A percentile compares a stretch with the other conserved stretches of the same genome.
phyloP scores from a whole-genome alignment of 169 alveolate genomes.

The Cryptosporidium canis region DNA sequence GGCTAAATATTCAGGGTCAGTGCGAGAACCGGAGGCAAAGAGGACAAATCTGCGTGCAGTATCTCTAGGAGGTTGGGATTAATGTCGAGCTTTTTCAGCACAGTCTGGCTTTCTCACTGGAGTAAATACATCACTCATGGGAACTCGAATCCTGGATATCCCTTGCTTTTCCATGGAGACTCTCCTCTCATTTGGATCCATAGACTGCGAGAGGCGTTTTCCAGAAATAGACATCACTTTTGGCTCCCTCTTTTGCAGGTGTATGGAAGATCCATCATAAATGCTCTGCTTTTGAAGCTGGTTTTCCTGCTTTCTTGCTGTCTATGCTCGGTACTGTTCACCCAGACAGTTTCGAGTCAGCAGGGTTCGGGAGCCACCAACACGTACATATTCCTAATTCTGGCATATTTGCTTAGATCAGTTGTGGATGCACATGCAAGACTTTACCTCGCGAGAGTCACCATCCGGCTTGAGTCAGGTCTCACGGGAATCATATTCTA shows the following conservation, averaged over 20 bases:
- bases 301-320: constrained; percentile 47
- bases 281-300: constrained; percentile 6
- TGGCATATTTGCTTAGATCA: constrained; percentile 18
- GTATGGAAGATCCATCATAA: constrained; percentile 34
- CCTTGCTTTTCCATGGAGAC: constrained; percentile 39
- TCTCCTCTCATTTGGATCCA: constrained; percentile 46
- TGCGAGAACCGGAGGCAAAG: not conserved
- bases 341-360: not conserved
- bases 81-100: constrained; percentile 5
- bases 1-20: not conserved
- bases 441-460: constrained; percentile 54
- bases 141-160: constrained; percentile 35
- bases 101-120: constrained; percentile 65
- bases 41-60: not conserved
- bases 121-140: constrained; percentile 13
- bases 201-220: constrained; percentile 50
- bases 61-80: not conserved
- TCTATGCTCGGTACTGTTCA: constrained; percentile 29
- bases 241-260: constrained; percentile 55
- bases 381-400: not conserved
- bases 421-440: constrained; percentile 65
- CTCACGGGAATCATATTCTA: constrained; percentile 40
- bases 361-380: not conserved
- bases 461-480: constrained; percentile 57
- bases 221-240: not conserved